Base-by-base conservation (phyloP, 805 yeast genomes). In the Middelhovenomyces tepae region DNA sequence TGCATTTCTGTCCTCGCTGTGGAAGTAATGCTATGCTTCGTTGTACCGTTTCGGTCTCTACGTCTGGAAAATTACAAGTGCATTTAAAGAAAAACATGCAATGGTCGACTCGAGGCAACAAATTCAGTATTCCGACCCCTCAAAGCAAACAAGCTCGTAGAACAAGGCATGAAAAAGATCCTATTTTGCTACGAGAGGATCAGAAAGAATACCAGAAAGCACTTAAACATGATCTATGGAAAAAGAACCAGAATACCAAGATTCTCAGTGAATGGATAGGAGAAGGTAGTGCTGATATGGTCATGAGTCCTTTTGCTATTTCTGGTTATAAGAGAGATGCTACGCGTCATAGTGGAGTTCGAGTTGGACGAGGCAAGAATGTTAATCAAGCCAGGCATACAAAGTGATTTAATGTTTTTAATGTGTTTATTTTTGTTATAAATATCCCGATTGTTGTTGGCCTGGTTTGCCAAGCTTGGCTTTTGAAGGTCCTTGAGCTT, bases 121-220 rank as follows among this genome's bases (percentile, higher is more conserved):
- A 70, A 35, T 91, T 73, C 59, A 73, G 89, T 1, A 47, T 89
- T 28, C 79, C 96, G 1, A 78, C 84, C n/a, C 98, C 99, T 10
- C 69, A 80, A 42, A 78, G 93, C 38, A 82, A 78, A 49, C 75
- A 75, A 46, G 71, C 78, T n/a, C 79, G 80, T 51, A 70, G 69
- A 44, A 69, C 70, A 46, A 94, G 95, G 26, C 80, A 80, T 46
- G 85, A 78, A 33, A 87, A 87, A 4, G 77, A 67, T 55, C 86
- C 78, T 44, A 89, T 86, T 47, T 67, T 81, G 30, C 67, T 86
- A 36, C 73, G 93, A 47, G 97, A 83, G 56, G 99, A 91, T 59
- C 96, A 91, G 62, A 83, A 81, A 50, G 98, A 91, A 57, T 91
- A 91, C 56, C 73, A 75, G 44, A 77, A 80, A 55, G 94, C 95